Base-by-base conservation (phyloP, 176 grass and related monocot genomes). In the Typha latifolia region DNA sequence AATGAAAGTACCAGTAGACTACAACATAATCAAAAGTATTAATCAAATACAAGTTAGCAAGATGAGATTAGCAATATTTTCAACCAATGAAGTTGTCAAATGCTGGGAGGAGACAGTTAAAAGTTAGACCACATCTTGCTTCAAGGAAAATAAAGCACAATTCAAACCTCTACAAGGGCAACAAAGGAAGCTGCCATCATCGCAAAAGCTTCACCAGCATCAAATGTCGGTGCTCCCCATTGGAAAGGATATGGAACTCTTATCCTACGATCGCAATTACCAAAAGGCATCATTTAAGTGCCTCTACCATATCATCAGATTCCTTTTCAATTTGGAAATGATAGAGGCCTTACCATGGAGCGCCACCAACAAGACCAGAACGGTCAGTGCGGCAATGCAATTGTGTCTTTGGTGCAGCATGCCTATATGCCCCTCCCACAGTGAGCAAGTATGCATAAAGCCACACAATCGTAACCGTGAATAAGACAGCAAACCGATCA, bases 111-210 rank as follows among this genome's bases (percentile, higher is more conserved):
- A 51, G 23, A 59, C 20, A 1, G 18, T 59, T 9, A 59, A 59
- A 11, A 0, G 5, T 14, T n/a, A 59, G 53, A 59, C 37, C 9
- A 8, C 37, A 43, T 10, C 1, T 43, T 43, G 37, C 8, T 43
- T 43, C 9, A 1, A 43, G 2, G 22, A 37, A 59, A 81, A 61
- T 18, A 74, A 23, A 48, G 29, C 68, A 62, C 61, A n/a, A 48
- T 1, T 29, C 18, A 19, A 66, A 93, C 95, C 95, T 99, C 95
- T 68, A 99, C 89, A 0, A 99, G 86, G 74, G 81, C 95, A 66
- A 94, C 89, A 71, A 99, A 94, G 61, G 95, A 94, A 79, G 95
- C 95, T 66, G 86, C 89, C 86, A 99, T 99, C 95, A 99, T 94
- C 10, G 95, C 95, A 84, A 99, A 99, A 70, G 95, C 95, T 83